Conservation (phyloP, 2,329 filamentous ascomycete genomes). For the Verticillium tricorpus region DNA sequence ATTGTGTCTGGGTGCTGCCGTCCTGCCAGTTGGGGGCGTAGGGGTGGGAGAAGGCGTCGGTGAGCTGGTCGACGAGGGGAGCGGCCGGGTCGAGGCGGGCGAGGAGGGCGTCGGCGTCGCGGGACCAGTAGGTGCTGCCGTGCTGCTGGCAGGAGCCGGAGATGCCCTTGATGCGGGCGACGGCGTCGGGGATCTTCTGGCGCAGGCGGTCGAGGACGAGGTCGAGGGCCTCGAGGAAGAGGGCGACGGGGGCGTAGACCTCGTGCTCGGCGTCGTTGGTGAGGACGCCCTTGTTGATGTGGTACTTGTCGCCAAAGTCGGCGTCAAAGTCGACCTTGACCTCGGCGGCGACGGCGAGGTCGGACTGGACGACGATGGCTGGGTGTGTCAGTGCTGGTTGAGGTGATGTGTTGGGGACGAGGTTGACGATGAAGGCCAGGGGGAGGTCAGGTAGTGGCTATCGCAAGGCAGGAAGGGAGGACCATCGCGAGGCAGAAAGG, state of each 20-base stretch:
- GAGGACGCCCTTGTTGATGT: slow-evolving; percentile 82
- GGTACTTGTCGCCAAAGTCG: slow-evolving; percentile 69
- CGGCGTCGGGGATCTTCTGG: slow-evolving; percentile 59
- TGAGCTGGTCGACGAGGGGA: slow-evolving; percentile 69
- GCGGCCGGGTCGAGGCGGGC: slow-evolving; percentile 38
- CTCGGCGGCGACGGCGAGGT: slow-evolving; percentile 75
- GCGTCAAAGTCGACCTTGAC: slow-evolving; percentile 94
- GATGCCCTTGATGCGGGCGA: slow-evolving; percentile 71
- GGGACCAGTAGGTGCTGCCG: slow-evolving; percentile 91
- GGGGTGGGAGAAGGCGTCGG: slow-evolving; percentile 71
- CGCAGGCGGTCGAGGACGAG: slow-evolving; percentile 72
- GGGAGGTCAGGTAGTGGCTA: neutral
- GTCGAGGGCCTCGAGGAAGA: slow-evolving; percentile 93
- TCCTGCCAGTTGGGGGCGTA: slow-evolving; percentile 98
- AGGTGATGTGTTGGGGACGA: neutral
- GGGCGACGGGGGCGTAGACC: slow-evolving; percentile 85
- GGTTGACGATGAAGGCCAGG: neutral
- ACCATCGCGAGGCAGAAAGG: too few species aligned
- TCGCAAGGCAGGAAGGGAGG: neutral
- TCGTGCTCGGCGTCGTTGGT: slow-evolving; percentile 78
- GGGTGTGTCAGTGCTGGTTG: slow-evolving; percentile 5
- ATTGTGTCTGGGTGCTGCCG: slow-evolving; percentile 87
- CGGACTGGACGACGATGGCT: slow-evolving; percentile 80
- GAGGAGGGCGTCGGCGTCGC: slow-evolving; percentile 62
- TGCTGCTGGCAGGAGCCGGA: slow-evolving; percentile 96